Evolutionary conservation across 495 filamentous ascomycete genomes (phyloP).

Genomic region (Cryomyces antarcticus): DNA sequence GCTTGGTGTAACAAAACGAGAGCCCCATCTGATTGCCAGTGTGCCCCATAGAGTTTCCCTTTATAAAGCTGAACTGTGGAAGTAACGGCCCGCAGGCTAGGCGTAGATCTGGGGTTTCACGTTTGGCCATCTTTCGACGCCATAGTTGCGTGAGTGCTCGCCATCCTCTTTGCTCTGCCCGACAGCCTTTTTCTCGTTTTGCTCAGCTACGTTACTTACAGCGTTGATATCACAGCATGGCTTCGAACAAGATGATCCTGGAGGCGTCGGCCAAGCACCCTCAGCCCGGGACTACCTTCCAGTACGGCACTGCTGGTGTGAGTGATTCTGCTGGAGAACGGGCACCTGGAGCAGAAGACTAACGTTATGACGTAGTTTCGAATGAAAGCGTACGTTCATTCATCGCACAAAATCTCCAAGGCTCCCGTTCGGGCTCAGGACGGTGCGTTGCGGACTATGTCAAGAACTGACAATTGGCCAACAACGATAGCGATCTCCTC

Average conservation of each 20-base stretch:
- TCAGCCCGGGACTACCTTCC: slow-evolving; percentile 54
- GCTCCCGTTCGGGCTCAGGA: too few species aligned
- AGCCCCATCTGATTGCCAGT: too few species aligned
- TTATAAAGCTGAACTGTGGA: too few species aligned
- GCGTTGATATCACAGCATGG: neutral
- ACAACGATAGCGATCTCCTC: slow-evolving; percentile 29
- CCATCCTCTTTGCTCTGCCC: neutral
- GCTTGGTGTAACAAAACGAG: too few species aligned
- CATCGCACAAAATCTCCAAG: slow-evolving; percentile 10
- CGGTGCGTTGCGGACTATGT: too few species aligned
- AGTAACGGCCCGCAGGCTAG: too few species aligned
- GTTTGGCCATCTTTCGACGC: too few species aligned
- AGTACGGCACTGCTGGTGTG: slow-evolving; percentile 89
- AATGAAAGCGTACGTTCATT: slow-evolving; percentile 48
- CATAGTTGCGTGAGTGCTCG: too few species aligned
- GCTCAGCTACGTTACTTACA: neutral
- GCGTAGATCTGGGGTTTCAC: too few species aligned
- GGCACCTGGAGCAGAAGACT: neutral
- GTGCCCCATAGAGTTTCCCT: too few species aligned
- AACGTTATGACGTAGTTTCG: slow-evolving; percentile 38
- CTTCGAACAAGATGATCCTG: slow-evolving; percentile 5
- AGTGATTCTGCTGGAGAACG: too few species aligned
- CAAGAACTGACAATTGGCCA: too few species aligned
- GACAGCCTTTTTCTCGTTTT: neutral
- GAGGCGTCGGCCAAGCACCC: slow-evolving; percentile 44